These are phyloP conservation scores for Eragrostis nindensis DNA, from an alignment of 176 grass and related monocot genomes.

Conservation along the genomic window DNA sequence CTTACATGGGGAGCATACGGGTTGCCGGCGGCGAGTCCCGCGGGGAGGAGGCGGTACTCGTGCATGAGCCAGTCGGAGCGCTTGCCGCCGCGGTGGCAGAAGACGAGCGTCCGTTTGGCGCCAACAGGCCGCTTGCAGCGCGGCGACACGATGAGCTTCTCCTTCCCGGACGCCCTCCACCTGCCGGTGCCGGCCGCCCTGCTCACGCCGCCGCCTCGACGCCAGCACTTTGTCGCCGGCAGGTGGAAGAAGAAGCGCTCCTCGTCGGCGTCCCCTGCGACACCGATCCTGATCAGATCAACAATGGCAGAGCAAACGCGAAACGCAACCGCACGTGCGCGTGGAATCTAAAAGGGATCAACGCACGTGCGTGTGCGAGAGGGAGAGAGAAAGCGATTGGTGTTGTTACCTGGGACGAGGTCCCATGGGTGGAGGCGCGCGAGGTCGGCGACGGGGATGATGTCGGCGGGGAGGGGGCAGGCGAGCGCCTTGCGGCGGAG, in stretches of 20 bases:
- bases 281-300: background rate
- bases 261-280: conserved; percentile 44
- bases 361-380: background rate
- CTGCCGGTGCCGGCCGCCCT: conserved; percentile 51
- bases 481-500: conserved; percentile 76
- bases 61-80: conserved; percentile 85
- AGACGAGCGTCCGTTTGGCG: conserved; percentile 67
- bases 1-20: background rate
- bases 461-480: conserved; percentile 72
- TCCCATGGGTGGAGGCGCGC: conserved; percentile 65
- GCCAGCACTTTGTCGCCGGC: conserved; percentile 44
- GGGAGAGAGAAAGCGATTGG: background rate
- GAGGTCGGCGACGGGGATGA: conserved; percentile 88
- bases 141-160: conserved; percentile 45
- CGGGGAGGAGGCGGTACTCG: conserved; percentile 74
- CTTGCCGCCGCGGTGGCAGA: conserved; percentile 48
- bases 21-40: conserved; percentile 13
- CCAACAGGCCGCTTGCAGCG: conserved; percentile 59
- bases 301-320: conserved; percentile 8
- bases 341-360: no score
- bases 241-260: conserved; percentile 85
- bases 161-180: conserved; percentile 78
- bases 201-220: conserved; percentile 1
- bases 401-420: conserved; percentile 66
- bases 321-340: background rate